Conservation (phyloP, 1,284 basidiomycete species). For the Gomphus bonarii region DNA sequence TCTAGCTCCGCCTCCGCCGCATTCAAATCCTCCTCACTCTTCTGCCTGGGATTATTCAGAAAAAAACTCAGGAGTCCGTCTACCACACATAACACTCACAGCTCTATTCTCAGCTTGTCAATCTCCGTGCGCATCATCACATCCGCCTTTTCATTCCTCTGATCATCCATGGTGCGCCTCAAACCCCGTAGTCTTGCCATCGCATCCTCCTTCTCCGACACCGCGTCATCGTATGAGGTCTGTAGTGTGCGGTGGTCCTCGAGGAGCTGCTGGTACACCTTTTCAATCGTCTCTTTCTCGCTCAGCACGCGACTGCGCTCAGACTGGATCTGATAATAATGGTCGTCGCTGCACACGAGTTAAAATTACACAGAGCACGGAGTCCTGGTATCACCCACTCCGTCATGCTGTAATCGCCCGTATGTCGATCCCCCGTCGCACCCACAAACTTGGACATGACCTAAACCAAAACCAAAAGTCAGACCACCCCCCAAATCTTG, state of each 20-base stretch:
- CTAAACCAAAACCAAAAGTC: slow-evolving; percentile 26
- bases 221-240: slow-evolving; percentile 55
- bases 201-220: slow-evolving; percentile 66
- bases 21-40: slow-evolving; percentile 81
- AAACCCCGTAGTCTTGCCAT: slow-evolving; percentile 44
- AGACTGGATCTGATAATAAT: slow-evolving; percentile 74
- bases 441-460: slow-evolving; percentile 62
- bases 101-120: slow-evolving; percentile 64
- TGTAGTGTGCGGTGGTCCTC: slow-evolving; percentile 69
- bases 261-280: slow-evolving; percentile 64
- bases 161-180: slow-evolving; percentile 47
- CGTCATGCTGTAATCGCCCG: slow-evolving; percentile 53
- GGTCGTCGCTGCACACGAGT: slow-evolving; percentile 62
- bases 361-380: slow-evolving; percentile 7
- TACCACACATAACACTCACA: slow-evolving; percentile 66
- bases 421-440: slow-evolving; percentile 27
- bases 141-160: slow-evolving; percentile 58
- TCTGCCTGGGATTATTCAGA: slow-evolving; percentile 68
- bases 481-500: not conserved
- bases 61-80: too few relatives aligned
- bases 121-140: slow-evolving; percentile 66
- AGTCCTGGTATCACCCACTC: slow-evolving; percentile 40
- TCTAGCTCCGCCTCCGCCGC: slow-evolving; percentile 73
- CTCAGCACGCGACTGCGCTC: slow-evolving; percentile 63
- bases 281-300: slow-evolving; percentile 75